These are phyloP conservation scores for Corymbia calophylla DNA, from an alignment of 441 rosid genomes.

Conservation along the genomic window DNA sequence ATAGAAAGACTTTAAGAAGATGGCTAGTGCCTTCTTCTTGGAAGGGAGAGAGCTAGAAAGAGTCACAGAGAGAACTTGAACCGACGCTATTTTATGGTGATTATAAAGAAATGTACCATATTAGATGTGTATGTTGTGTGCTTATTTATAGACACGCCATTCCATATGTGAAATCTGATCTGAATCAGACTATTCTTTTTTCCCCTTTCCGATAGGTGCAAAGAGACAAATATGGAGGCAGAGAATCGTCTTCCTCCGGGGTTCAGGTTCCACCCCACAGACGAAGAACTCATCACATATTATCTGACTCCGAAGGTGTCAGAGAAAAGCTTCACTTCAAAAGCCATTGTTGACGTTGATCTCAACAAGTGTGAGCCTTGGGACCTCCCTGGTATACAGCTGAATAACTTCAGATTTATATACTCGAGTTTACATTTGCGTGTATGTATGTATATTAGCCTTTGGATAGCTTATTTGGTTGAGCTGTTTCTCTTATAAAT, in stretches of 20 bases:
- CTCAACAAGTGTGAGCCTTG: conserved; percentile 2
- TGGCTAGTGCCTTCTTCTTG: not conserved
- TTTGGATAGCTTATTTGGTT: not conserved
- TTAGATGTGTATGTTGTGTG: not conserved
- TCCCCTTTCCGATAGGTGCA: not conserved
- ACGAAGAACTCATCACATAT: not conserved
- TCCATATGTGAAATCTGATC: not conserved
- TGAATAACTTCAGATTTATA: not conserved
- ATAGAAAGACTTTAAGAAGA: not conserved
- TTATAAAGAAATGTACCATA: not conserved
- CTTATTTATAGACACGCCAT: not conserved
- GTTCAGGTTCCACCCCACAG: not conserved
- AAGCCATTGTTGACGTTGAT: not conserved
- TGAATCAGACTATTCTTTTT: not conserved
- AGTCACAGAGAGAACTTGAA: not conserved
- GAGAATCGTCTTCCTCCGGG: not conserved
- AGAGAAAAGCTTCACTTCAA: not conserved
- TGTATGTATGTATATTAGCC: not conserved
- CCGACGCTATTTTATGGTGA: not conserved
- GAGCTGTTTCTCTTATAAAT: not conserved
- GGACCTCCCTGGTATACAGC: not conserved
- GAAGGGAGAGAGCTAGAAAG: not conserved
- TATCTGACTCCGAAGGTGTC: not conserved
- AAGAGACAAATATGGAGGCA: not conserved
- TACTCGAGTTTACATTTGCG: not conserved